Evolutionary conservation across 805 yeast species (phyloP), one percentile per base, ranked within the genome.

Genomic region (Myxozyma mucilagina): DNA sequence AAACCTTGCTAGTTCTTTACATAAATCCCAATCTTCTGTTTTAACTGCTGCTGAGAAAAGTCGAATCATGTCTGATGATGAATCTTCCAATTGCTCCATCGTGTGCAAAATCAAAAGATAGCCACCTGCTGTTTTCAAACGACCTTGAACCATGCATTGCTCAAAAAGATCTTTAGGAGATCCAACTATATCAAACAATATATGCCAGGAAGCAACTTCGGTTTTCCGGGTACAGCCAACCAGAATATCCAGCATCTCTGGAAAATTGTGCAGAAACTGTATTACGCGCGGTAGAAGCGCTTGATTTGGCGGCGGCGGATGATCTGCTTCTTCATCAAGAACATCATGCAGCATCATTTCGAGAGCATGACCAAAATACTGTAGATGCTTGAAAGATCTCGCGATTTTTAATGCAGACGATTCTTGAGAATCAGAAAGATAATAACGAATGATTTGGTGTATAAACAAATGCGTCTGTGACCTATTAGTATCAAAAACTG

Each of bases 211-310:
- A 44, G 75, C 78, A 52, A 80, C 77, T 67, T 84, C 88, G 14
- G 83, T 84, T 62, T 84, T 84, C 36, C 88, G 73, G 38, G 86
- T 80, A 66, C 87, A 83, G 5, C 78, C 75, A 2, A 77, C 76
- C 5, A 78, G 64, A 8, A 78, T 75, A 36, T 74, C 76, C 8
- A 74, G 66, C 67, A 70, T 71, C 36, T 73, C 72, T 0, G 76
- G 76, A 50, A 76, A 77, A 51, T 68, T 63, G n/a, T 64, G 35
- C 16, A 76, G 65, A 36, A 77, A 69, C 31, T 64, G 60, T 10
- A 71, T 61, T 1, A 74, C 73, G 31, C 59, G 56, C 6, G 69
- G 67, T 14, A 66, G 47, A 18, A 59, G 50, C n/a, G 65, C 62
- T 51, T 49, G 29, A 11, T 54, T 51, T 13, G 60, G 53, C 10